These are phyloP conservation scores for Beauveria australis DNA, from an alignment of 2,329 filamentous ascomycete genomes.

Conservation along the genomic window DNA sequence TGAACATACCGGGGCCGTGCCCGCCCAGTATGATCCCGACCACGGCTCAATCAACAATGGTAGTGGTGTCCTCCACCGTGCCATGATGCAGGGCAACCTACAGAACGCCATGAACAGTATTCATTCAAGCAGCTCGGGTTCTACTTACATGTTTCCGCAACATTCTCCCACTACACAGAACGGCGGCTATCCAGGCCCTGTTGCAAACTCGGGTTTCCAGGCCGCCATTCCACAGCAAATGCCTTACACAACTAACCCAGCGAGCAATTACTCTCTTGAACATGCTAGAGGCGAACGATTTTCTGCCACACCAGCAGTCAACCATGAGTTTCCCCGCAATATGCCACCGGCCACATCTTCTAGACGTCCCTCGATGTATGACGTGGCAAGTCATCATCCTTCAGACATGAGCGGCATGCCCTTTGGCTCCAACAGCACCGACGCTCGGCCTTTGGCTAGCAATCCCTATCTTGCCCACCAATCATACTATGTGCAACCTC, in stretches of 20 bases:
- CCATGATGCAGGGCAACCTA: slow-evolving; percentile 19
- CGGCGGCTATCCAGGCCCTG: not conserved
- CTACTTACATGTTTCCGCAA: not conserved
- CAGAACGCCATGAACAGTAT: slow-evolving; percentile 11
- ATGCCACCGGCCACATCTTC: slow-evolving; percentile 17
- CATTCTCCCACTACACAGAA: not conserved
- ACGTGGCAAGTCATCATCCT: slow-evolving; percentile 11
- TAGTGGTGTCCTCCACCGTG: slow-evolving; percentile 18
- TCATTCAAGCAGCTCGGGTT: not conserved
- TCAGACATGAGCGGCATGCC: slow-evolving; percentile 14
- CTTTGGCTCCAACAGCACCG: slow-evolving; percentile 9
- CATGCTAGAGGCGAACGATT: slow-evolving; percentile 12
- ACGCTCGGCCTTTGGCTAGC: slow-evolving; percentile 9
- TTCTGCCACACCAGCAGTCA: slow-evolving; percentile 13
- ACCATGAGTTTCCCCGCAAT: slow-evolving; percentile 18
- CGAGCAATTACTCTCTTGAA: slow-evolving; percentile 18
- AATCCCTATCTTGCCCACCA: slow-evolving; percentile 11
- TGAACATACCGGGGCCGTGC: slow-evolving; percentile 10
- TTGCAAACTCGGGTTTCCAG: not conserved
- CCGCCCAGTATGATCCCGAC: slow-evolving; percentile 6
- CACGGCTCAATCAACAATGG: slow-evolving; percentile 11
- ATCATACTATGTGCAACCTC: slow-evolving; percentile 16
- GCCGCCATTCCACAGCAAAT: not conserved
- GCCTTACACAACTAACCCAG: not conserved
- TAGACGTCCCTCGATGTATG: slow-evolving; percentile 16